These are phyloP conservation scores for Geotrichum aggregatum DNA, from an alignment of 1,139 yeast genomes.

Conservation along the genomic window DNA sequence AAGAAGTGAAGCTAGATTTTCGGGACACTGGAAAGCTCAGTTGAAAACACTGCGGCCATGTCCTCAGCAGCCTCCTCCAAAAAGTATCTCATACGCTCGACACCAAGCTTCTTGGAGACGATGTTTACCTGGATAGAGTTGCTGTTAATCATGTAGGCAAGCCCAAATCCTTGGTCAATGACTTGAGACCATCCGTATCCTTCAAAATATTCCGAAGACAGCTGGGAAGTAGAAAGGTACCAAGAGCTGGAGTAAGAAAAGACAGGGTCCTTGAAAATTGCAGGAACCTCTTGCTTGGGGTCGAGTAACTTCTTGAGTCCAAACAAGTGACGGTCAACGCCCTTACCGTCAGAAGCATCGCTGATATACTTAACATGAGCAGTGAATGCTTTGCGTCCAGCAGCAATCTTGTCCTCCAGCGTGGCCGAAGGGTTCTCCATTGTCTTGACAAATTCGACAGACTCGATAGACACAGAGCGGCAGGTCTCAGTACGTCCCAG, in stretches of 20 bases:
- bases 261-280: conserved; percentile 70
- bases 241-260: conserved; percentile 74
- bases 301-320: conserved; percentile 75
- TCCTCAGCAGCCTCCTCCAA: conserved; percentile 79
- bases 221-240: conserved; percentile 86
- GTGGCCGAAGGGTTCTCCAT: conserved; percentile 63
- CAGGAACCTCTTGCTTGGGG: conserved; percentile 61
- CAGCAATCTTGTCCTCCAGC: conserved; percentile 55
- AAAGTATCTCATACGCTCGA: conserved; percentile 64
- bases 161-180: conserved; percentile 87
- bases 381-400: conserved; percentile 68
- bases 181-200: conserved; percentile 98
- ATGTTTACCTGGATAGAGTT: conserved; percentile 85
- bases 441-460: conserved; percentile 66
- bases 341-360: conserved; percentile 79
- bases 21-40: conserved; percentile 35
- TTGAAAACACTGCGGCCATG: conserved; percentile 58
- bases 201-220: conserved; percentile 81
- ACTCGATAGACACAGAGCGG: conserved; percentile 76
- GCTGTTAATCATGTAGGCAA: conserved; percentile 87
- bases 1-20: conserved; percentile 39
- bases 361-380: conserved; percentile 73
- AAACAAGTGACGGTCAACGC: conserved; percentile 90
- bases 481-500: conserved; percentile 97
- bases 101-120: conserved; percentile 68